phyloP scores from a whole-genome alignment of 352 stramenopile species.

The Globisporangium camurandrum region DNA sequence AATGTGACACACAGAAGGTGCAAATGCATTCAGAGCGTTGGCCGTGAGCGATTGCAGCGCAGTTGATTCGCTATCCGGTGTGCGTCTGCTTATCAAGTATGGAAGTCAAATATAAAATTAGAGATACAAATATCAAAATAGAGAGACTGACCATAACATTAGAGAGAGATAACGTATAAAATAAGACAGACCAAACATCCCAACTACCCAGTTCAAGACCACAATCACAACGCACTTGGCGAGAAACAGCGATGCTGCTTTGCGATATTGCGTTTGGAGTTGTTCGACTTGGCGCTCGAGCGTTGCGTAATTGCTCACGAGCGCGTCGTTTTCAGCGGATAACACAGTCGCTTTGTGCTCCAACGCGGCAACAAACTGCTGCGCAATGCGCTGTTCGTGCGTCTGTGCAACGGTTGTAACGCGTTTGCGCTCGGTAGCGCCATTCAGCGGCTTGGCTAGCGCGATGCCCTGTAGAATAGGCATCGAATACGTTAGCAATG shows the following conservation, averaged over 20 bases:
- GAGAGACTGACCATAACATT: not conserved
- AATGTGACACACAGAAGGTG: slow-evolving; percentile 53
- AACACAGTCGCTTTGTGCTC: slow-evolving; percentile 57
- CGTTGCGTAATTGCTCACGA: slow-evolving; percentile 43
- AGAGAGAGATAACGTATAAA: no score
- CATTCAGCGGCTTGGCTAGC: slow-evolving; percentile 39
- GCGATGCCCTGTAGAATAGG: slow-evolving; percentile 25
- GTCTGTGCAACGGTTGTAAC: no score
- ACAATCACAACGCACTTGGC: slow-evolving; percentile 39
- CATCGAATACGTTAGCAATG: no score
- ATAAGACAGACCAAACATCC: no score
- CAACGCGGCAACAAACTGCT: slow-evolving; percentile 55
- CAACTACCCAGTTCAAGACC: no score
- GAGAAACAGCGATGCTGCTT: slow-evolving; percentile 60
- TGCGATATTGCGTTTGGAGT: slow-evolving; percentile 67
- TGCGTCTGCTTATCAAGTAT: no score
- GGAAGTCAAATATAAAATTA: no score
- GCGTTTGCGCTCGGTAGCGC: slow-evolving; percentile 23
- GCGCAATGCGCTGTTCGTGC: slow-evolving; percentile 30
- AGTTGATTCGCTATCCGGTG: slow-evolving; percentile 27
- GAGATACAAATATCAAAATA: not conserved
- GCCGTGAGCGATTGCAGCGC: slow-evolving; percentile 42
- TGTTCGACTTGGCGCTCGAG: slow-evolving; percentile 55
- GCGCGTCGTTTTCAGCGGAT: slow-evolving; percentile 54
- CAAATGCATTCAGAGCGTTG: slow-evolving; percentile 59